phyloP scores from a whole-genome alignment of 2,329 filamentous ascomycete genomes.

The Fusarium haematococcum region DNA sequence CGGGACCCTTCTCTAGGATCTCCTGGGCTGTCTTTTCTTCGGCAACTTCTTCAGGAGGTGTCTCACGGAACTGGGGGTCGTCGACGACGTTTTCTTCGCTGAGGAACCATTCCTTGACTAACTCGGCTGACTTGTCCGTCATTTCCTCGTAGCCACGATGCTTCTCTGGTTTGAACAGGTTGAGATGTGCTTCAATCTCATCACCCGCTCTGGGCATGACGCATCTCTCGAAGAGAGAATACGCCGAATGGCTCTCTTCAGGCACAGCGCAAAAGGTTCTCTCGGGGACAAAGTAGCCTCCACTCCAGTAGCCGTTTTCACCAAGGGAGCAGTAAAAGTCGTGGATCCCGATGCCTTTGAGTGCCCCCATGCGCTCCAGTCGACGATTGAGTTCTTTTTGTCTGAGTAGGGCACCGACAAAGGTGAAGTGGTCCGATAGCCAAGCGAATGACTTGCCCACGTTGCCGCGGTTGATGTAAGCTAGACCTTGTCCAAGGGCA shows the following conservation, averaged over 20 bases:
- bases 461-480: slow-evolving; percentile 68
- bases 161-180: slow-evolving; percentile 71
- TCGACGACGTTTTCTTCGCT: slow-evolving; percentile 59
- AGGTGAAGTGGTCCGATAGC: slow-evolving; percentile 86
- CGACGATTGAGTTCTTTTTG: slow-evolving; percentile 77
- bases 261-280: slow-evolving; percentile 85
- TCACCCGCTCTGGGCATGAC: slow-evolving; percentile 75
- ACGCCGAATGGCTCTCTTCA: slow-evolving; percentile 57
- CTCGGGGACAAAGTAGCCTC: slow-evolving; percentile 71
- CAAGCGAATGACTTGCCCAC: slow-evolving; percentile 79
- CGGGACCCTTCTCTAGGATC: slow-evolving; percentile 34
- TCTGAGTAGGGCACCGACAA: slow-evolving; percentile 83
- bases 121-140: slow-evolving; percentile 67
- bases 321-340: slow-evolving; percentile 84
- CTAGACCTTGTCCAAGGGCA: slow-evolving; percentile 64
- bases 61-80: slow-evolving; percentile 58
- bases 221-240: slow-evolving; percentile 60
- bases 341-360: slow-evolving; percentile 75
- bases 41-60: slow-evolving; percentile 51
- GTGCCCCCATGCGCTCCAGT: slow-evolving; percentile 70
- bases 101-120: slow-evolving; percentile 69
- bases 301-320: slow-evolving; percentile 73
- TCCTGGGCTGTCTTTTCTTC: slow-evolving; percentile 45
- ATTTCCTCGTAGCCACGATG: slow-evolving; percentile 75
- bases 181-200: slow-evolving; percentile 79